Base-by-base conservation (phyloP, 75 land plant species). In the Selaginella tamariscina region DNA sequence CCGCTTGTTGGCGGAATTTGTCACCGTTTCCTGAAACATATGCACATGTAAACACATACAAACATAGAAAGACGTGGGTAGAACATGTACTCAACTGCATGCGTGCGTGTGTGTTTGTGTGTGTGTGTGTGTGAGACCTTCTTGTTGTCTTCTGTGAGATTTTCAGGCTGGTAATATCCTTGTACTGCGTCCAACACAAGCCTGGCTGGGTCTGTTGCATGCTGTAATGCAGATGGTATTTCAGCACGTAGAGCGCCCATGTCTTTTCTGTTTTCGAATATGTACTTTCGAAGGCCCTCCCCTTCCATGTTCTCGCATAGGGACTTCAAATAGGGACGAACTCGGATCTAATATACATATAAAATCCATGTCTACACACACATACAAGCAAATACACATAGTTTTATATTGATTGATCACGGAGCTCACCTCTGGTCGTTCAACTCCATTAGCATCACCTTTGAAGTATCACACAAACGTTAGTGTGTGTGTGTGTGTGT, bases 221-320 rank as follows among this genome's bases (percentile, higher is more conserved):
- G 63, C 68, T 81, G 78, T 66, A 88, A 73, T 23, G 85, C 91
- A 56, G 80, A 28, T 31, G 85, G 73, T 49, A 88, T 66, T 80
- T 85, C 85, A 30, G 71, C 78, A 30, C 85, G 79, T 31, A 88
- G 32, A 33, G 79, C 79, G 67, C 73, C 31, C 32, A 81, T 66
- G 55, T 72, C 78, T 71, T 81, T 83, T 72, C 70, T 59, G 66
- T 88, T 84, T 39, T 82, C 85, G 54, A 80, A 59, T 54, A 78
- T 68, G 65, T 56, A 83, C 55, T 83, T 81, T 32, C 84, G 69
- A 59, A 88, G 77, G 30, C 85, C 91, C 70, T 85, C 84, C 23
- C 80, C 82, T 74, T 88, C 88, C 88, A 88, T 85, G 39, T 76
- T 75, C 75, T 85, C 78, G 70, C 91, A 88, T 68, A 81, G 69